Conservation (phyloP, 805 yeast genomes). For the Yarrowia hollandica region DNA sequence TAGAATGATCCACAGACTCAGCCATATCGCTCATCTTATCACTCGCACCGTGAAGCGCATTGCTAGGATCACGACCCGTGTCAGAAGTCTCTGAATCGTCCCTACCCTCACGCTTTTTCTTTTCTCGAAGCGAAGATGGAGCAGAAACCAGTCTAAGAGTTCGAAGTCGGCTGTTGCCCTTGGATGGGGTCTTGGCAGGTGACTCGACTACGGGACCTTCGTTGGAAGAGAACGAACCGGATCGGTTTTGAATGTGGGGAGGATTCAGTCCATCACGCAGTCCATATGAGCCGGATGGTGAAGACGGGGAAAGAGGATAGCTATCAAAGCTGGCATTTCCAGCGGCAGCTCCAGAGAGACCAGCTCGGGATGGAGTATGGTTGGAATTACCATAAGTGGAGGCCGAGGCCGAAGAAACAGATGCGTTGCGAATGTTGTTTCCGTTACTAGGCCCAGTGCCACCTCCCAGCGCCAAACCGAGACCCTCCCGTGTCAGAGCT, state of each 20-base stretch:
- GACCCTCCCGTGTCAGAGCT: slow-evolving; percentile 4
- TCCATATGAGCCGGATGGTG: neutral
- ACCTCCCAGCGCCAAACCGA: neutral
- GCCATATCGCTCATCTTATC: neutral
- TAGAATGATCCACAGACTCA: neutral
- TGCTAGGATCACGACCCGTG: neutral
- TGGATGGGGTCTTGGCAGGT: slow-evolving; percentile 6
- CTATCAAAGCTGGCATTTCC: neutral
- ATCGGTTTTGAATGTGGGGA: neutral
- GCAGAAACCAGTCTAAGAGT: slow-evolving; percentile 22
- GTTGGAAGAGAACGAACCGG: slow-evolving; percentile 10
- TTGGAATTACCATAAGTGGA: neutral
- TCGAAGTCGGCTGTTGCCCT: slow-evolving; percentile 21
- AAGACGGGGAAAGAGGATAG: slow-evolving; percentile 3
- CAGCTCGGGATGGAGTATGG: slow-evolving; percentile 4
- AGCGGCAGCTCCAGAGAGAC: slow-evolving; percentile 14
- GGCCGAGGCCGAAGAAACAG: neutral
- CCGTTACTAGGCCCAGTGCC: neutral
- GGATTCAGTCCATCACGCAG: neutral
- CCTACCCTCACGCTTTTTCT: neutral
- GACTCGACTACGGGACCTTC: slow-evolving; percentile 1
- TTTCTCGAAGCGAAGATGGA: slow-evolving; percentile 14
- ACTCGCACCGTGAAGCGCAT: no score
- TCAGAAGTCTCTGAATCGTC: neutral
- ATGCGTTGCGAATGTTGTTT: neutral